Base-by-base conservation (phyloP, 441 rosid genomes). In the Monsonia emarginata region DNA sequence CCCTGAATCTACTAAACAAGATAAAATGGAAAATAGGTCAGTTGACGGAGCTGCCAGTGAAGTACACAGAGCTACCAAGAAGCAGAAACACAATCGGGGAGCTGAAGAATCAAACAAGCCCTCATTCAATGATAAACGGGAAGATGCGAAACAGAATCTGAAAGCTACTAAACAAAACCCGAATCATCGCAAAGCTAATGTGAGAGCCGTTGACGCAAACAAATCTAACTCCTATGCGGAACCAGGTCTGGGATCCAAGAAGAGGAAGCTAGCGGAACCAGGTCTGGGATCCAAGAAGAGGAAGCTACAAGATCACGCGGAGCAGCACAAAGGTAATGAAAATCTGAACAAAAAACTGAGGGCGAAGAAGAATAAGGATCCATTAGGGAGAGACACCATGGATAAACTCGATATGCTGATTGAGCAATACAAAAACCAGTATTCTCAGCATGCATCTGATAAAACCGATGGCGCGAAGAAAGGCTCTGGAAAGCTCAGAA, bases 341-440 rank as follows among this genome's bases (percentile, higher is more conserved):
- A 58, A 48, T 68, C 26, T 10, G 24, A 61, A 68, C 26, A 78
- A 72, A 26, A 76, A 76, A 5, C 81, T 72, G 67, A 83, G 82
- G 72, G 66, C 67, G 2, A 85, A 79, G 64, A 82, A 78, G 82
- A 81, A 73, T 10, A 83, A 82, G 66, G 78, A 81, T 24, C 78
- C 80, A 9, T 66, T 71, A 13, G 88, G 84, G 28, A 63, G 72
- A 48, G 95, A 87, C 13, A 83, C 65, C 6, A 79, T 69, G 1
- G 96, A 88, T 78, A 83, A 82, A 68, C 90, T 88, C 0, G 97
- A 93, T 75, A 34, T 74, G 78, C 71, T 88, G 80, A 84, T 88
- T 7, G 88, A 88, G 71, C 84, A 76, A 67, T 88, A 93, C 78
- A 83, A 67, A 61, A 75, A 88, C 7, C 90, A 88, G 77, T 90